Evolutionary conservation across 2,329 filamentous ascomycete genomes (phyloP).

Genomic region (Trichoderma koningii): DNA sequence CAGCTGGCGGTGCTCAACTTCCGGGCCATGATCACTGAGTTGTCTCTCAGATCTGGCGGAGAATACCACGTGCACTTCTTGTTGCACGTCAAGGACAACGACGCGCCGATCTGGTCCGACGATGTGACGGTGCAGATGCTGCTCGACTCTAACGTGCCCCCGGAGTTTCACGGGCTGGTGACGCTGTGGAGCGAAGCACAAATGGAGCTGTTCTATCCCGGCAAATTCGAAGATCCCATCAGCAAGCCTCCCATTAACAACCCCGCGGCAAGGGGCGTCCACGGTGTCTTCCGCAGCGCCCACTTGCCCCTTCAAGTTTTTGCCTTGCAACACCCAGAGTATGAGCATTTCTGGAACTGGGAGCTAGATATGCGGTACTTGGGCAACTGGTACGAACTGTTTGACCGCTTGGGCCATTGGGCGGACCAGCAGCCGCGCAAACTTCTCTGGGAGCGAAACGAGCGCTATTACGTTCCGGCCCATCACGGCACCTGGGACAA

Average conservation of each 20-base stretch:
- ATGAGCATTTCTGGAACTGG: constrained; percentile 70
- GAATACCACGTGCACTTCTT: constrained; percentile 84
- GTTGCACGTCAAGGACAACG: constrained; percentile 79
- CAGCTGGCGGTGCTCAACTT: constrained; percentile 77
- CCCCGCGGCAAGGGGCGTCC: constrained; percentile 59
- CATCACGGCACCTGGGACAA: constrained; percentile 72
- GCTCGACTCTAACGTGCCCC: constrained; percentile 64
- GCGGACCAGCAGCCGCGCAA: constrained; percentile 67
- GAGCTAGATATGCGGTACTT: constrained; percentile 69
- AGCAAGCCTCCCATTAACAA: constrained; percentile 57
- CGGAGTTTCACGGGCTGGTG: constrained; percentile 78
- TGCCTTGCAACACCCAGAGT: constrained; percentile 63
- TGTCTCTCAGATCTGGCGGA: constrained; percentile 74
- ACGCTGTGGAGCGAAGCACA: constrained; percentile 84
- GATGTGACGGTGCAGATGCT: constrained; percentile 71
- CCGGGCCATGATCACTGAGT: constrained; percentile 76
- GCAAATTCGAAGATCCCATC: constrained; percentile 69
- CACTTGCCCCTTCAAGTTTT: constrained; percentile 67
- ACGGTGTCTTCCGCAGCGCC: constrained; percentile 68
- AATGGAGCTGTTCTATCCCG: constrained; percentile 76
- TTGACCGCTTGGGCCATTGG: constrained; percentile 68
- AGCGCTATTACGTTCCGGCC: constrained; percentile 74
- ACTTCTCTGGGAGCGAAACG: constrained; percentile 75
- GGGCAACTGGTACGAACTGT: constrained; percentile 71
- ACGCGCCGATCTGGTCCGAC: constrained; percentile 79